Evolutionary conservation across 805 yeast genomes (phyloP).

Genomic region (Nematodospora valgi): DNA sequence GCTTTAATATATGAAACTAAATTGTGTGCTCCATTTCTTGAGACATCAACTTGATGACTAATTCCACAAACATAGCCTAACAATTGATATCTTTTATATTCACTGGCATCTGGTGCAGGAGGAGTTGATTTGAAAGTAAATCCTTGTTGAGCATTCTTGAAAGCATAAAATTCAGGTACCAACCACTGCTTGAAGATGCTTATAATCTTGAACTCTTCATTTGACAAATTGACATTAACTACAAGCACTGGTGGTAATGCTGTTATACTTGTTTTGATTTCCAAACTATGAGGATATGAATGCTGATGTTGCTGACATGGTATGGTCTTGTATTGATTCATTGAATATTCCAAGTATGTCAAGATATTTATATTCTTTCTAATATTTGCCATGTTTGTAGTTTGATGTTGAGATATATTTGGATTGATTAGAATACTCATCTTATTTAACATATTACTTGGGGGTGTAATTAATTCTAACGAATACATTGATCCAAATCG

Average conservation of each 20-base stretch:
- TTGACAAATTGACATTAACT: slow-evolving; percentile 54
- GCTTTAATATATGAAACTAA: slow-evolving; percentile 57
- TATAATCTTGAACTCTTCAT: slow-evolving; percentile 52
- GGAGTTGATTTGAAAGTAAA: slow-evolving; percentile 30
- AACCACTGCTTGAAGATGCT: slow-evolving; percentile 56
- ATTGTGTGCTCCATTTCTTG: slow-evolving; percentile 45
- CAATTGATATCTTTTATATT: slow-evolving; percentile 50
- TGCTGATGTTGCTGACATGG: slow-evolving; percentile 40
- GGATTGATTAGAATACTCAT: slow-evolving; percentile 15
- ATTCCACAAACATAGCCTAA: slow-evolving; percentile 71
- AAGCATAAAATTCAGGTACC: slow-evolving; percentile 52
- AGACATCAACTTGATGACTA: slow-evolving; percentile 38
- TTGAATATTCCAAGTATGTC: slow-evolving; percentile 58
- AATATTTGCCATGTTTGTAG: slow-evolving; percentile 5
- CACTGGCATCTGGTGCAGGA: slow-evolving; percentile 12
- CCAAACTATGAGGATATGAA: slow-evolving; percentile 36
- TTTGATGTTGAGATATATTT: slow-evolving; percentile 4
- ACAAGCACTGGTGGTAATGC: slow-evolving; percentile 63
- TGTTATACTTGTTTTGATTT: slow-evolving; percentile 48
- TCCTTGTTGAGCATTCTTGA: slow-evolving; percentile 27
- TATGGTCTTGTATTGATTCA: slow-evolving; percentile 49
- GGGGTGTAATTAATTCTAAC: slow-evolving; percentile 43
- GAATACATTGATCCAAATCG: slow-evolving; percentile 21
- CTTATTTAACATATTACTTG: slow-evolving; percentile 22
- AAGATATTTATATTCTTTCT: slow-evolving; percentile 38